Percentiles rank a stretch among this genome's conserved stretches.
Evolutionary conservation across 345 rosid species (phyloP).

Genomic region (Syzygium jambos): DNA sequence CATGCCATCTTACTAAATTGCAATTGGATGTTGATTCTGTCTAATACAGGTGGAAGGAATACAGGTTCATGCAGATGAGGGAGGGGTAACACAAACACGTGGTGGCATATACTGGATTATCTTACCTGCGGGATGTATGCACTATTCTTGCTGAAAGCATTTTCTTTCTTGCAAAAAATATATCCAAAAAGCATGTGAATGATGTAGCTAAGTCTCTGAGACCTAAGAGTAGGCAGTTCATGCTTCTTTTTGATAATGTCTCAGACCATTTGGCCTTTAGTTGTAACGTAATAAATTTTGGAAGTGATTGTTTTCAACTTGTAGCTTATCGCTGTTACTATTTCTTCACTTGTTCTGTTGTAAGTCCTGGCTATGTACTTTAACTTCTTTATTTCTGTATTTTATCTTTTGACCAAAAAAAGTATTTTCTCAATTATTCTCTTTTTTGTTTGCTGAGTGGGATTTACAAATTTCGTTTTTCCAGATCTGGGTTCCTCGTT

Average conservation of each 20-base stretch:
- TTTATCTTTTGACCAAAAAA: background rate
- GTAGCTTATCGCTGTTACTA: background rate
- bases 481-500: constrained; percentile 97
- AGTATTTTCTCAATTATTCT: background rate
- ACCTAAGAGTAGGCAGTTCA: background rate
- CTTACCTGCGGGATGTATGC: constrained; percentile 96
- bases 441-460: background rate
- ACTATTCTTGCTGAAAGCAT: constrained; percentile 4
- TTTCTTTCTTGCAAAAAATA: background rate
- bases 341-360: background rate
- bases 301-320: background rate
- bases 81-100: constrained; percentile 87
- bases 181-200: background rate
- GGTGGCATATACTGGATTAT: constrained; percentile 93
- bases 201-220: background rate
- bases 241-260: background rate
- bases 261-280: background rate
- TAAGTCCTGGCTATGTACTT: background rate
- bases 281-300: background rate
- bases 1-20: background rate
- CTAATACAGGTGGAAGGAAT: constrained; percentile 81
- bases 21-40: background rate
- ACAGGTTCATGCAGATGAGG: constrained; percentile 91
- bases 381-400: background rate
- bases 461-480: constrained; percentile 1